A percentile compares a stretch with the other conserved stretches of the same genome.
Conservation (phyloP, 2,329 filamentous ascomycete genomes). For the Lasiodiplodia sp. region DNA sequence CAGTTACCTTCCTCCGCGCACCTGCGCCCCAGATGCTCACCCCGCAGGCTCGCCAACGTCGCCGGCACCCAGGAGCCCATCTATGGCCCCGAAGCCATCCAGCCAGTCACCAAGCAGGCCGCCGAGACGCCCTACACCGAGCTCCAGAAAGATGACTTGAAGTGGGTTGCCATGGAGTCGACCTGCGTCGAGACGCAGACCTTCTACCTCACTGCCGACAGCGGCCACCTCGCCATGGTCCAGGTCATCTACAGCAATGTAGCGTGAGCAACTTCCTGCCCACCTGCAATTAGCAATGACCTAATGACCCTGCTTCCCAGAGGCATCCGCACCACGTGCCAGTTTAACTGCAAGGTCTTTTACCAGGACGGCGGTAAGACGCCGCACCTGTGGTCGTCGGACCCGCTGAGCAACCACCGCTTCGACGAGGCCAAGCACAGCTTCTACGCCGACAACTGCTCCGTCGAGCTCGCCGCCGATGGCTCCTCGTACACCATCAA, state of each 20-base stretch:
- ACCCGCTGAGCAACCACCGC: constrained; percentile 77
- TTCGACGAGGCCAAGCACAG: constrained; percentile 84
- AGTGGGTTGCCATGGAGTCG: constrained; percentile 81
- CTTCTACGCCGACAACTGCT: constrained; percentile 87
- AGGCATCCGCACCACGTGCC: constrained; percentile 86
- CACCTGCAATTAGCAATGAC: neutral
- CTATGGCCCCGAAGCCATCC: constrained; percentile 89
- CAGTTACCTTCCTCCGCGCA: constrained; percentile 51
- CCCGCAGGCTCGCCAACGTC: constrained; percentile 70
- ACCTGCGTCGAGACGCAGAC: constrained; percentile 94
- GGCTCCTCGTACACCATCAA: constrained; percentile 87
- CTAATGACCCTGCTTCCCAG: constrained; percentile 57
- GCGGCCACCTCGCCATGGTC: constrained; percentile 76
- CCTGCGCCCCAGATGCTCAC: constrained; percentile 35
- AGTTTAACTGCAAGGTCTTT: constrained; percentile 96
- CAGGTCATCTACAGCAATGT: constrained; percentile 99
- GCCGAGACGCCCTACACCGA: constrained; percentile 82
- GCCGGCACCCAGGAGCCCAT: constrained; percentile 96
- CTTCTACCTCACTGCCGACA: constrained; percentile 87
- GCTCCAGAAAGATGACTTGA: constrained; percentile 76
- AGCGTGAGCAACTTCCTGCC: constrained; percentile 66
- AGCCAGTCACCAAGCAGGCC: constrained; percentile 82
- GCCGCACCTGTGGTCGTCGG: constrained; percentile 83
- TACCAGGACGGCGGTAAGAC: constrained; percentile 73
- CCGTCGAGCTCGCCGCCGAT: constrained; percentile 85